phyloP scores from a whole-genome alignment of 331 rosid species.

The Rosa hybrid region DNA sequence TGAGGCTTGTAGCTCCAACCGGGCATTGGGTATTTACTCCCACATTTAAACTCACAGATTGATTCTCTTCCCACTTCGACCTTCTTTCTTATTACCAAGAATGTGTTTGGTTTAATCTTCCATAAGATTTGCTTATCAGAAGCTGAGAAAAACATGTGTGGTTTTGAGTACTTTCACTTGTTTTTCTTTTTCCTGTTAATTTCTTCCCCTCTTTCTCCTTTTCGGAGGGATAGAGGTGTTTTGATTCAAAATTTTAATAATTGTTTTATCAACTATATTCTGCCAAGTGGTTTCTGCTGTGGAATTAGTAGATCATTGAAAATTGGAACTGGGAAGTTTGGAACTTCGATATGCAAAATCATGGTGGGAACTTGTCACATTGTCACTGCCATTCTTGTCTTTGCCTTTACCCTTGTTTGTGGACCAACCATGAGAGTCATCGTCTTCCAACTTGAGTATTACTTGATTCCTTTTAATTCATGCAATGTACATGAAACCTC shows the following conservation, averaged over 20 bases:
- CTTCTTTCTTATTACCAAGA: not conserved
- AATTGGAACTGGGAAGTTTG: constrained; percentile 31
- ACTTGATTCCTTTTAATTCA: constrained; percentile 23
- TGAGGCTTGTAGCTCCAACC: not conserved
- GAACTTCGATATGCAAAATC: constrained; percentile 42
- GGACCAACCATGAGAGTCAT: constrained; percentile 36
- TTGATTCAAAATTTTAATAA: constrained; percentile 26
- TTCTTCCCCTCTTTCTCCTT: not conserved
- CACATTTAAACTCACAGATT: not conserved
- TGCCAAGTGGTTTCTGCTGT: constrained; percentile 28
- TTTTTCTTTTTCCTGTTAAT: not conserved
- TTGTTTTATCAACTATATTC: constrained; percentile 23
- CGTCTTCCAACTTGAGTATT: constrained; percentile 21
- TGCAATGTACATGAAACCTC: constrained; percentile 14
- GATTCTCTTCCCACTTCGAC: not conserved
- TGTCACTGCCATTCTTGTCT: constrained; percentile 35
- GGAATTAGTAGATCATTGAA: constrained; percentile 42
- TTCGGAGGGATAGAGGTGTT: constrained; percentile 3
- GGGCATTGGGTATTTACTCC: not conserved
- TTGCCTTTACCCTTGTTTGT: constrained; percentile 34
- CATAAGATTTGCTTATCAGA: not conserved
- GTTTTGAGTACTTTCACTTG: not conserved
- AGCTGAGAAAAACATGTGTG: not conserved
- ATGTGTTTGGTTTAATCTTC: not conserved
- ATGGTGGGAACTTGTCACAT: constrained; percentile 24